Conservation (phyloP, 2,329 filamentous ascomycete species). For the Trichoderma sp. region DNA sequence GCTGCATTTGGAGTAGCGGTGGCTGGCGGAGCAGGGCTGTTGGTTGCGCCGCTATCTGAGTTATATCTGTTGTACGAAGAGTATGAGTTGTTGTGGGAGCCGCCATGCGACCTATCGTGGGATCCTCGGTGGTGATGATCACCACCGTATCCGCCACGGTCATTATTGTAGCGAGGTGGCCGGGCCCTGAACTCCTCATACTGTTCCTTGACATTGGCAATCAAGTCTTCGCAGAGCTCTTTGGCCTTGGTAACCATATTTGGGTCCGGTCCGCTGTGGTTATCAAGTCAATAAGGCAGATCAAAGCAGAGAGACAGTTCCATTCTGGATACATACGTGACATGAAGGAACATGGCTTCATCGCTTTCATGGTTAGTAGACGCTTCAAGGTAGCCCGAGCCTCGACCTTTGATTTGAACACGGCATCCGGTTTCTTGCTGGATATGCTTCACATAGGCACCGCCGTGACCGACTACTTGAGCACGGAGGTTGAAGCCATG, state of each 20-base stretch:
- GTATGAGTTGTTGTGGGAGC: conserved; percentile 30
- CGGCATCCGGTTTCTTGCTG: conserved; percentile 92
- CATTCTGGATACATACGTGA: conserved; percentile 64
- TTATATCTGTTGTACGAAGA: conserved; percentile 31
- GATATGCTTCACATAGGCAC: conserved; percentile 96
- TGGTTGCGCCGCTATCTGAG: conserved; percentile 31
- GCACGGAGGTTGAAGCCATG: conserved; percentile 94
- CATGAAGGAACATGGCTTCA: conserved; percentile 94
- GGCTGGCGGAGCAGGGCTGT: conserved; percentile 37
- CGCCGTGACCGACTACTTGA: conserved; percentile 91
- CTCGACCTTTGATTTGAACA: conserved; percentile 96
- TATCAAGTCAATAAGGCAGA: conserved; percentile 13
- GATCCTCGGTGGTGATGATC: conserved; percentile 31
- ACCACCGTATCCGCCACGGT: conserved; percentile 37
- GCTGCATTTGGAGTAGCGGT: conserved; percentile 29
- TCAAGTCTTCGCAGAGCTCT: conserved; percentile 81
- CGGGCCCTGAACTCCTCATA: conserved; percentile 90
- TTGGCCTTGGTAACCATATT: conserved; percentile 84
- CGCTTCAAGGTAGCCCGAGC: conserved; percentile 89
- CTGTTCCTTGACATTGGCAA: conserved; percentile 81
- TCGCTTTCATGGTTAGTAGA: conserved; percentile 88
- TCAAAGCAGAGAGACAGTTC: conserved; percentile 29
- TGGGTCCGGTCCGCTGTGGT: conserved; percentile 73
- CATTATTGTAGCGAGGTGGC: conserved; percentile 60
- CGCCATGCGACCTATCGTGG: conserved; percentile 35